phyloP scores from a whole-genome alignment of 176 grass and related monocot species.

The Carex kokanica region DNA sequence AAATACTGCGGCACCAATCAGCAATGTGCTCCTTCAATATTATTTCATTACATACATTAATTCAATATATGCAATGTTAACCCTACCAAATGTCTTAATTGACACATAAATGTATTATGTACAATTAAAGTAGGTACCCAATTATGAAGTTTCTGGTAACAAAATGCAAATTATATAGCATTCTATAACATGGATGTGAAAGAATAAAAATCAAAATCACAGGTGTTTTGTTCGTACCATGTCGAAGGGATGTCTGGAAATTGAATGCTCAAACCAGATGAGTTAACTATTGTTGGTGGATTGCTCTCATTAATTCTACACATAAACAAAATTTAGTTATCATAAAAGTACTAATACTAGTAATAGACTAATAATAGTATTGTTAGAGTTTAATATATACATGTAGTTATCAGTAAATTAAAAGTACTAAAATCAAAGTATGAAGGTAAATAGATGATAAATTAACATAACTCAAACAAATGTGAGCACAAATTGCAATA shows the following conservation, averaged over 20 bases:
- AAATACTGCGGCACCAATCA: slow-evolving; percentile 6
- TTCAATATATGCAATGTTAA: neutral
- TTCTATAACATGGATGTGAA: neutral
- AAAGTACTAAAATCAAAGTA: too few species aligned
- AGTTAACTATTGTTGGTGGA: neutral
- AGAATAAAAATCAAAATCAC: neutral
- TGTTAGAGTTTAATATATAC: neutral
- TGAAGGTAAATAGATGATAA: too few species aligned
- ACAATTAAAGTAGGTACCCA: too few species aligned
- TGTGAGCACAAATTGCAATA: neutral
- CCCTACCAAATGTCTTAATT: neutral
- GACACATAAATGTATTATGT: too few species aligned
- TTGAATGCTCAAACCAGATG: neutral
- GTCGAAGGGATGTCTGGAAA: neutral
- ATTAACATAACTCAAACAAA: too few species aligned
- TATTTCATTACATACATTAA: slow-evolving; percentile 10
- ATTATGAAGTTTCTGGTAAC: neutral
- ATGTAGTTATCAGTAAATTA: neutral
- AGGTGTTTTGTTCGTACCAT: neutral
- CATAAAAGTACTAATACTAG: neutral
- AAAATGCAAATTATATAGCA: neutral
- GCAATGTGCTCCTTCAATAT: neutral
- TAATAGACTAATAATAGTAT: neutral
- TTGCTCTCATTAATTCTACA: neutral
- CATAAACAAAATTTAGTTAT: neutral